Evolutionary conservation across 495 filamentous ascomycete genomes (phyloP), one percentile per base, ranked within the genome.

Genomic region (Aspergillus funiculosus): DNA sequence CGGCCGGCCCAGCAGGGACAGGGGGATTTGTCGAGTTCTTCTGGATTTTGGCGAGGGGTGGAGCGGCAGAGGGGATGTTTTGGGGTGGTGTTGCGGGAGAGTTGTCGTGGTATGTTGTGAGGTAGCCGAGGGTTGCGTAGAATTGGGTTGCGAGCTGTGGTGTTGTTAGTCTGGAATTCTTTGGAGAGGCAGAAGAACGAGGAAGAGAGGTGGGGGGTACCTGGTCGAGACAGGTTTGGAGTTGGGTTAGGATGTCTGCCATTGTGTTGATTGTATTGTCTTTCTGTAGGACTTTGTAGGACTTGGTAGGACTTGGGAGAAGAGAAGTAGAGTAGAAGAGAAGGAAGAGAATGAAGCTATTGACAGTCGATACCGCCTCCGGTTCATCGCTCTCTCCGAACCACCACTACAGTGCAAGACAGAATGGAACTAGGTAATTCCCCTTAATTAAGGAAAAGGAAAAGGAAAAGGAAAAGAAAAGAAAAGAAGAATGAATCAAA

Each of bases 161-260:
- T 35, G 27, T 42, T 19, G 19, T 43, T 21, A 20, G 11, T 54
- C 48, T 26, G 8, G 40, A 20, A 39, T 24, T 30, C 35, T 34
- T 39, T 45, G 24, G 45, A 39, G 51, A 38, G 42, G 27, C 14
- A 11, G 31, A 27, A 22, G 39, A 25, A n/a, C 10, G 30, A 27
- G 22, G 28, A 45, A 37, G 29, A 32, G 24, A 21, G 39, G 20
- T 30, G 32, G 25, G 29, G 39, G 49, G 31, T 70, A 91, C 88
- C 72, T 94, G 82, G 61, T 97, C 91, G 44, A 94, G 83, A 61
- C 87, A 86, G 62, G 94, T 89, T 72, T 98, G 92, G 29, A 98
- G 77, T 61, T 96, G 90, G 3, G 92, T 95, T 28, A 98, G 78
- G 31, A 83, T 78, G 65, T 98, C 92, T 0, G 85, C 85, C 91